A percentile compares a stretch with the other conserved stretches of the same genome.
These are phyloP conservation scores for Ormosia emarginata DNA, from an alignment of 306 rosid species.

Conservation along the genomic window DNA sequence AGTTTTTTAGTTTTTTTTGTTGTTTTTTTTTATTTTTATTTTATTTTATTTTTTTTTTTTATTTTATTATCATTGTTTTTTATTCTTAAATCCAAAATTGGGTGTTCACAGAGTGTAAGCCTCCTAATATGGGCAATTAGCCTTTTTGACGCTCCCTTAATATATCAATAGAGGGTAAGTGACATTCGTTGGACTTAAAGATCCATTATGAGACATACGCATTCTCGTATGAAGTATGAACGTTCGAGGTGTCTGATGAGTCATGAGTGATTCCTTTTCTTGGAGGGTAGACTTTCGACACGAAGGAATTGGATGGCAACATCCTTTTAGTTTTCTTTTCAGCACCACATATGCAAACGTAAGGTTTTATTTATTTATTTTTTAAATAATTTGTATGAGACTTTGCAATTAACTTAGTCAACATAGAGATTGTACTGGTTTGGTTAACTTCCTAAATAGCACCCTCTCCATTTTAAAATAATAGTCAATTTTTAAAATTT, in stretches of 20 bases:
- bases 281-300: not conserved
- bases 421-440: not conserved
- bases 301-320: not conserved
- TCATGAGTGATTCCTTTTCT: not conserved
- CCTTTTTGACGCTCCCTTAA: not conserved
- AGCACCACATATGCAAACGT: not conserved
- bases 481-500: no score
- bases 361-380: not conserved
- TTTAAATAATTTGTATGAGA: not conserved
- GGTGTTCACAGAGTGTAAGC: not conserved
- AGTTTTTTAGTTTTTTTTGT: no score
- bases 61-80: no score
- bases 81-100: no score
- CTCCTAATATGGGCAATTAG: slow-evolving; percentile 2
- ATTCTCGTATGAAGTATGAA: not conserved
- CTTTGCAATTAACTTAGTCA: not conserved
- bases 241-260: not conserved
- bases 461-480: no score
- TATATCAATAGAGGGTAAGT: not conserved
- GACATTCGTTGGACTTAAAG: not conserved
- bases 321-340: not conserved
- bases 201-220: slow-evolving; percentile 19
- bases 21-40: no score
- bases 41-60: no score
- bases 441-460: not conserved